Evolutionary conservation across 139 green algal genomes (phyloP), one percentile per base, ranked within the genome.

Genomic region (Chlamydomonas sp.): DNA sequence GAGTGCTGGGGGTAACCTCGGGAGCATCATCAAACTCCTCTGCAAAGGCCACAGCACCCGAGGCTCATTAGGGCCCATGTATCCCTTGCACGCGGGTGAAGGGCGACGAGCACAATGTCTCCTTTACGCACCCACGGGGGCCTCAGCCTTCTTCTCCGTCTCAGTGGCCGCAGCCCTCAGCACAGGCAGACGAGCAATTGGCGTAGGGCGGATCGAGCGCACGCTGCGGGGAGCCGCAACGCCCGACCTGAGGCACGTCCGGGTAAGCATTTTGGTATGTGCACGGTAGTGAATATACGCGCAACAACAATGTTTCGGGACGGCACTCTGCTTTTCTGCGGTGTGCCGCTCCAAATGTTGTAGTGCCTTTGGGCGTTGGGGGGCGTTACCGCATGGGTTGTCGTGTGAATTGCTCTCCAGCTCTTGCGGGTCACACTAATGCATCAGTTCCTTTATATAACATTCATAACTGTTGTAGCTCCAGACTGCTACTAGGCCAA

Each of bases 1-100:
- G 80, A 3, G 92, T 95, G 63, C 83, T 85, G 5, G 90, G 81
- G 14, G 77, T 78, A 14, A 88, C 84, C 66, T 94, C 91, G 6
- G 89, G 84, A 4, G 78, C 87, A 60, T 84, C 85, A 60, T 84
- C 85, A 60, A 90, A 93, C 59, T 91, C 84, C 17, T 91, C 88
- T 63, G 83, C 90, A 17, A 63, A 17, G 67, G 58, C 5, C 80
- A 78, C 60, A 62, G 20, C 14, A 73, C 3, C 67, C 7, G 5
- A 4, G 67, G 67, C 67, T 16, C 67, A 15, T 73, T 12, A 73
- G 67, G 14, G 9, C 12, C 14, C 57, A 17, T 18, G 49, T 16
- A 20, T 75, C 63, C 63, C 66, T 78, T 31, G 12, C 64, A 31
- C 9, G 2, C 63, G 20, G 12, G 20, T 83, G 17, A 60, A 49